Base-by-base conservation (phyloP, 2,329 filamentous ascomycete genomes). In the Colletotrichum tabaci region DNA sequence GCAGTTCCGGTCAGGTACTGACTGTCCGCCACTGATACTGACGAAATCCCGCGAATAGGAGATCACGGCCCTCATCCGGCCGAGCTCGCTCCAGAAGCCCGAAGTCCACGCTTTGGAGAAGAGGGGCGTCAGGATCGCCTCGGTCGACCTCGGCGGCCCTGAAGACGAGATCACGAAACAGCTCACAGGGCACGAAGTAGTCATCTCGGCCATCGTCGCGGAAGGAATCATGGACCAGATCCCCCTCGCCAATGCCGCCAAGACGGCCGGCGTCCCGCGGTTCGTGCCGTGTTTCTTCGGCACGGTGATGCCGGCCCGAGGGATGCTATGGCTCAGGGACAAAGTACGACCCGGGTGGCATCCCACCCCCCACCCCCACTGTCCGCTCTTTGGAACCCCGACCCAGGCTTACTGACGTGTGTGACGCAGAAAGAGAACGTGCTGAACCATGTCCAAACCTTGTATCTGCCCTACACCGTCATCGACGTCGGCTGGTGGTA, bases 401-500 rank as follows among this genome's bases (percentile, higher is more conserved):
- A 42, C 35, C 18, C 4, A 57, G 10, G 9, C 2, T 57, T 9
- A 18, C 8, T 67, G 13, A 67, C 18, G 4, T 9, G 8, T 18
- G 2, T 8, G 44, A 8, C 42, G 8, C 23, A 73, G 66, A 90
- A 90, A 80, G 86, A 89, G 73, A 78, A 81, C 2, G 80, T 89
- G 15, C 82, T 86, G 75, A 82, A 87, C 67, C 82, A 86, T 64
- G 80, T 89, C 70, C 84, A 85, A 74, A 78, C 81, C 65, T 75
- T 86, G 2, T 78, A 81, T 42, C 81, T 90, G 1, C 86, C 87
- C 0, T 90, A 86, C 78, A 90, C 88, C 7, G 80, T 88, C 75
- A 84, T 90, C 61, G 88, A 90, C 72, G 83, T 89, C 15, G 88
- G 88, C n/a, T 88, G 82, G 80, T 90, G 88, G 89, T 87, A 88